Base-by-base conservation (phyloP, 129 eudicot species). In the Lactuca sativa region DNA sequence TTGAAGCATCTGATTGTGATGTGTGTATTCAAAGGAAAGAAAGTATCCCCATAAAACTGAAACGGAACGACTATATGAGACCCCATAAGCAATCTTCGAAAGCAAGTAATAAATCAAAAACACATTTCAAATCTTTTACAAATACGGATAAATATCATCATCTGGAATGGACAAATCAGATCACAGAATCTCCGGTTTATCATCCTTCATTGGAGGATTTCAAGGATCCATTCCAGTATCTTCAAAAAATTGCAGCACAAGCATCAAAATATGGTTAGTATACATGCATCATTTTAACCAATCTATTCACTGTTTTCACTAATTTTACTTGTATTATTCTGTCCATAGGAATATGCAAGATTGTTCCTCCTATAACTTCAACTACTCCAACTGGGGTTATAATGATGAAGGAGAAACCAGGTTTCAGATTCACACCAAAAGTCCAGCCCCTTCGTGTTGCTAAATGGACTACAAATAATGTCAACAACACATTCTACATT, bases 391-490 rank as follows among this genome's bases (percentile, higher is more conserved):
- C 85, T 10, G 90, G 86, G 34, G 70, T 55, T 14, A 82, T 79
- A 12, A 67, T 85, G 25, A 82, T 69, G 75, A 78, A 82, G 37
- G 84, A 85, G 64, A 75, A 72, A n/a, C 80, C 59, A 21, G 78
- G 67, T 48, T 85, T 85, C 77, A 76, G 62, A 71, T 85, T 85
- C 41, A 85, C 78, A 4, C 84, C 90, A 14, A 75, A 69, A 72
- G 78, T 85, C 34, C 86, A 85, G 69, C 90, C 90, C 52, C 84
- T 85, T 41, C 72, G 86, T 47, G 57, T 78, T 59, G 74, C 86
- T 53, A 64, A n/a, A 73, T 82, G 80, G 86, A 65, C 80, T 57
- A 47, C 1, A 44, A 69, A 73, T 12, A 69, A 73, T 12, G 83
- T 79, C 73, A 82, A 70, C 77, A 71, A 72, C 66, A 76, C 78